phyloP scores from a whole-genome alignment of 768 basidiomycete genomes.

The Termitomyces sp. region DNA sequence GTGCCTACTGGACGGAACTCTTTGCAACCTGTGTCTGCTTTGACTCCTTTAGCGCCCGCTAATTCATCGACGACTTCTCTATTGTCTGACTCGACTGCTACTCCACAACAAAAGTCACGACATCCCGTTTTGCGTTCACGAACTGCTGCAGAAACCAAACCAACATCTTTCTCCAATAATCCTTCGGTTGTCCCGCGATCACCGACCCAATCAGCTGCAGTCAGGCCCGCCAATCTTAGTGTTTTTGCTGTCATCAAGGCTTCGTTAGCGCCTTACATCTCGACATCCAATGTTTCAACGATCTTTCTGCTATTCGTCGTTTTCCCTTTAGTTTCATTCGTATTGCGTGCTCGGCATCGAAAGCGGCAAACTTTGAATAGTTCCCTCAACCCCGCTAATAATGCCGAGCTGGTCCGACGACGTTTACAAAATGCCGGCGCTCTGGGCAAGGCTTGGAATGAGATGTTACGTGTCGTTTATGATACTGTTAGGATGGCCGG shows the following conservation, averaged over 20 bases:
- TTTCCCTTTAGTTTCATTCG: conserved; percentile 39
- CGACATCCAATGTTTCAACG: conserved; percentile 40
- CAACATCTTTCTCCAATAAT: conserved; percentile 10
- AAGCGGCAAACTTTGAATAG: conserved; percentile 23
- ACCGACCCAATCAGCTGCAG: conserved; percentile 12
- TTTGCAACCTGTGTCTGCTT: conserved; percentile 17
- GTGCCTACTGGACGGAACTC: conserved; percentile 40
- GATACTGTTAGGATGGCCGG: conserved; percentile 78
- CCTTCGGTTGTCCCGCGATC: conserved; percentile 12
- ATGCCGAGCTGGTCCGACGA: conserved; percentile 54
- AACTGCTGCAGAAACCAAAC: conserved; percentile 16
- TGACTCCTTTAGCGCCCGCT: conserved; percentile 21
- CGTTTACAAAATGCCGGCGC: conserved; percentile 38
- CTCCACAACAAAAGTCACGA: conserved; percentile 18
- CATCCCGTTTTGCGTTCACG: conserved; percentile 14
- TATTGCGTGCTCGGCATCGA: conserved; percentile 45
- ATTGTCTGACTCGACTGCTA: conserved; percentile 34
- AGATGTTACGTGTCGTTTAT: conserved; percentile 42
- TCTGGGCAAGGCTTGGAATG: conserved; percentile 41
- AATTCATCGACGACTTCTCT: conserved; percentile 30
- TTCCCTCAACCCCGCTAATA: conserved; percentile 21
- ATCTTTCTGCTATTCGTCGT: conserved; percentile 42
- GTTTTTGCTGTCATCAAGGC: conserved; percentile 41
- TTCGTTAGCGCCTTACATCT: conserved; percentile 43
- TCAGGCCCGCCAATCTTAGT: conserved; percentile 20